These are phyloP conservation scores for Pyrenochaeta sp. DNA, from an alignment of 2,329 filamentous ascomycete species.

Conservation along the genomic window DNA sequence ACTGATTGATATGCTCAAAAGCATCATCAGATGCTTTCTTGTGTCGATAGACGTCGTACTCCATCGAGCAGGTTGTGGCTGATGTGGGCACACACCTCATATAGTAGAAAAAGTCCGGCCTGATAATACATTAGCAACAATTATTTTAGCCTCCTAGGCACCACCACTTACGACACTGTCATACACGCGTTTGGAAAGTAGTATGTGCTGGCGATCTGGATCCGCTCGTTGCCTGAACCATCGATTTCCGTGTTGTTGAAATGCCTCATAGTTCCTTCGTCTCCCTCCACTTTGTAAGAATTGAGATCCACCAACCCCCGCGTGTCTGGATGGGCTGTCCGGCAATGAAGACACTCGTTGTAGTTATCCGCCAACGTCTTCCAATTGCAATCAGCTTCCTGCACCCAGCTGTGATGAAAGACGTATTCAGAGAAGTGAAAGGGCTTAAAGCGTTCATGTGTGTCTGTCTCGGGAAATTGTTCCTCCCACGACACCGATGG, in stretches of 20 bases:
- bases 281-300: constrained; percentile 60
- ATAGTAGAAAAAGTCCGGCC: constrained; percentile 63
- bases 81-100: constrained; percentile 60
- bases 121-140: neutral
- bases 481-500: neutral
- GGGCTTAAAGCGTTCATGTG: neutral
- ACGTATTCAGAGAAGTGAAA: constrained; percentile 2
- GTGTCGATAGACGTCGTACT: constrained; percentile 67
- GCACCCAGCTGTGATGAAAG: constrained; percentile 12
- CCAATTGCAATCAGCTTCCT: constrained; percentile 14
- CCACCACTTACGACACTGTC: constrained; percentile 8
- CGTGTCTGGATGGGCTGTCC: constrained; percentile 58
- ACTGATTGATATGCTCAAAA: constrained; percentile 61
- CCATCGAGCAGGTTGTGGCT: constrained; percentile 59
- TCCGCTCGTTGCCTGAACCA: neutral
- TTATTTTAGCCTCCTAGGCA: too few species aligned
- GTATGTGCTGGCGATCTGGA: constrained; percentile 2
- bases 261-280: constrained; percentile 6
- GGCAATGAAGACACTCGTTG: constrained; percentile 69
- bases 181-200: constrained; percentile 15
- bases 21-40: constrained; percentile 63
- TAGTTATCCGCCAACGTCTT: constrained; percentile 59
- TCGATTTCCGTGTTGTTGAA: neutral
- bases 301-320: constrained; percentile 57
- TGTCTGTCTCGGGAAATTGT: neutral